phyloP scores from a whole-genome alignment of 2,329 filamentous ascomycete genomes.

The Huntiella omanensis region DNA sequence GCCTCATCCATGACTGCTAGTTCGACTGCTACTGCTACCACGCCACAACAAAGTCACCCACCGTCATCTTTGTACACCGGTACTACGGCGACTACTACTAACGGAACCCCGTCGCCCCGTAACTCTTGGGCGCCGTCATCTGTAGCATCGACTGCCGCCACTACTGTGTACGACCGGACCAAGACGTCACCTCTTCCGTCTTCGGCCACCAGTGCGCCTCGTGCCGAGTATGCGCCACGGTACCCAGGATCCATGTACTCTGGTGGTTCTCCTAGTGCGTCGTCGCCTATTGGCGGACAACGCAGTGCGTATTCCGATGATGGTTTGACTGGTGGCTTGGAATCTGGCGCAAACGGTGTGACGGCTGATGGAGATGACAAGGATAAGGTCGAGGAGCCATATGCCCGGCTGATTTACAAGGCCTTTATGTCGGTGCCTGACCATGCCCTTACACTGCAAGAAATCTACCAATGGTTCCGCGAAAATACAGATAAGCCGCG shows the following conservation, averaged over 20 bases:
- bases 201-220: not conserved
- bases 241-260: constrained; percentile 4
- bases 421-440: constrained; percentile 50
- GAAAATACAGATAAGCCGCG: constrained; percentile 70
- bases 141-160: constrained; percentile 1
- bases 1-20: not conserved
- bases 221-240: constrained; percentile 6
- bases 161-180: not conserved
- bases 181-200: not conserved
- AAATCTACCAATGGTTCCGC: constrained; percentile 82
- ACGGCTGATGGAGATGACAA: constrained; percentile 10
- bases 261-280: constrained; percentile 1
- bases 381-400: constrained; percentile 34
- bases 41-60: not conserved
- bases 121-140: not conserved
- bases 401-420: constrained; percentile 62
- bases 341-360: constrained; percentile 11
- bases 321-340: constrained; percentile 9
- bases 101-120: not conserved
- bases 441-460: constrained; percentile 58
- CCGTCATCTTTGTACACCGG: not conserved
- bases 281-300: constrained; percentile 3
- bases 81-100: not conserved
- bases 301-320: constrained; percentile 9
- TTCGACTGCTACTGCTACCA: not conserved